Conservation (phyloP, 768 basidiomycete species). For the Neoboletus subvelutipes region DNA sequence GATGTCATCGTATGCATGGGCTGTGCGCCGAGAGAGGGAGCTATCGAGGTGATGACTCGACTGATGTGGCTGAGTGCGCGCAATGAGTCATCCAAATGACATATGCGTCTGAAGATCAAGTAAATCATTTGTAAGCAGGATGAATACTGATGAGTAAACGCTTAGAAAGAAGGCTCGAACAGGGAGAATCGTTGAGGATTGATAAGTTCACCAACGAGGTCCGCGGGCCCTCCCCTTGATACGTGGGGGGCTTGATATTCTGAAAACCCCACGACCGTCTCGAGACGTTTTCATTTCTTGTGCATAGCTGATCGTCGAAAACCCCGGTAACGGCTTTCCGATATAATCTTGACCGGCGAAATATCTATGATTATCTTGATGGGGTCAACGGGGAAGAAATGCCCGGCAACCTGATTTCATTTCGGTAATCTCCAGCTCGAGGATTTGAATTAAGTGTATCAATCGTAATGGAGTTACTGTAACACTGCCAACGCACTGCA, state of each 20-base stretch:
- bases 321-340: constrained; percentile 1
- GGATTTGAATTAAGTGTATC: not conserved
- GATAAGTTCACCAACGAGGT: not conserved
- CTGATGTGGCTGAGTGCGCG: not conserved
- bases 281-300: constrained; percentile 3
- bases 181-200: not conserved
- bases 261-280: not conserved
- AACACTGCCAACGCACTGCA: not conserved
- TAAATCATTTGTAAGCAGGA: constrained; percentile 10
- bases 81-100: constrained; percentile 1
- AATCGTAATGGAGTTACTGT: not conserved
- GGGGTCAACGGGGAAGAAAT: constrained; percentile 3
- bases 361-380: constrained; percentile 10
- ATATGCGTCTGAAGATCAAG: constrained; percentile 5
- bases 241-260: not conserved
- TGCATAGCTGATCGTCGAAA: constrained; percentile 12
- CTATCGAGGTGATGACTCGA: constrained; percentile 14
- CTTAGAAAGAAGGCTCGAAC: constrained; percentile 3
- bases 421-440: constrained; percentile 25
- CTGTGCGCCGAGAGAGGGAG: not conserved
- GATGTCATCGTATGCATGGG: not conserved
- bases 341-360: constrained; percentile 1
- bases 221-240: no score
- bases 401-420: constrained; percentile 23
- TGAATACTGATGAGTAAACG: not conserved